A percentile compares a stretch with the other conserved stretches of the same genome.
Conservation (phyloP, 345 rosid species). For the Populus deltoides region DNA sequence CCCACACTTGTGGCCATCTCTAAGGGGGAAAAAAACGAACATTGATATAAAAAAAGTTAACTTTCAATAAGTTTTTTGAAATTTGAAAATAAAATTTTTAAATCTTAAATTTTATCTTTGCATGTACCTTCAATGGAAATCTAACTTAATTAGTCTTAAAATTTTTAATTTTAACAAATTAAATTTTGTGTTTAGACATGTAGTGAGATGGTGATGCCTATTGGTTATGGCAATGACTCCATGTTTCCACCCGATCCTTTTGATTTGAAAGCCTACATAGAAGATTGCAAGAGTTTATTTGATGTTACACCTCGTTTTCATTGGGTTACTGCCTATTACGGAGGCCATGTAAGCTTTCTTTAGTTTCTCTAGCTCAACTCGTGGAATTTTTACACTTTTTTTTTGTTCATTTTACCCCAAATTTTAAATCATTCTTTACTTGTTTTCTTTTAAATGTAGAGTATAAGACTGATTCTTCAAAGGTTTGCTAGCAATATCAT, state of each 20-base stretch:
- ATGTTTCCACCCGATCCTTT: slow-evolving; percentile 39
- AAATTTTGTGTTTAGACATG: slow-evolving; percentile 24
- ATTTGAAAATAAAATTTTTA: no score
- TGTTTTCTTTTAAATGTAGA: slow-evolving; percentile 23
- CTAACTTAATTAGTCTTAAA: no score
- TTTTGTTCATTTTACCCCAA: no score
- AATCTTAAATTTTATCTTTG: no score
- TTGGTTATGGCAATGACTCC: slow-evolving; percentile 28
- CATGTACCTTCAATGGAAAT: no score
- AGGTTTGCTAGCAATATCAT: slow-evolving; percentile 48
- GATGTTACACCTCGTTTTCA: slow-evolving; percentile 50
- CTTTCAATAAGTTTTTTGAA: no score
- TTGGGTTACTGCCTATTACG: slow-evolving; percentile 53
- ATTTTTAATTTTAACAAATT: not conserved
- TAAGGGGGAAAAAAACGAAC: no score
- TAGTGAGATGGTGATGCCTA: slow-evolving; percentile 55
- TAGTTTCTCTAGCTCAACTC: not conserved
- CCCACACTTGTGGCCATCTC: no score
- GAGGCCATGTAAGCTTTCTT: slow-evolving; percentile 39
- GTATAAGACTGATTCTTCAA: slow-evolving; percentile 32
- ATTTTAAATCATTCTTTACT: not conserved
- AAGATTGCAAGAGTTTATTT: not conserved
- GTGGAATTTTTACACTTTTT: not conserved
- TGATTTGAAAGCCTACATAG: not conserved
- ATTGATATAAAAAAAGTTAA: no score